Base-by-base conservation (phyloP, 768 basidiomycete genomes). In the Boletus rubroflammeus region DNA sequence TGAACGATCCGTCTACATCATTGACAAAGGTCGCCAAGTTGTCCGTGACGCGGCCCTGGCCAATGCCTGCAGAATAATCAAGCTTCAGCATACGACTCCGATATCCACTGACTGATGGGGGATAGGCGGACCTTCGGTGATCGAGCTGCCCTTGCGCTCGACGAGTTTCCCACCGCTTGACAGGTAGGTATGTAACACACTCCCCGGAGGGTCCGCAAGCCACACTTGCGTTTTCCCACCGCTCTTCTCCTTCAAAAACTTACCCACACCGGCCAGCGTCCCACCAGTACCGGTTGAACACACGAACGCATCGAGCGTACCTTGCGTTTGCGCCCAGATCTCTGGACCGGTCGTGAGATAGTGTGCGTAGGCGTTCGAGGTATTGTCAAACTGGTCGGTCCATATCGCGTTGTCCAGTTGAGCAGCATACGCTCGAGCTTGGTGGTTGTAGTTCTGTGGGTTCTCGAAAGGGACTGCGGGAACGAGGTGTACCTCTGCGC, bases 311-410 rank as follows among this genome's bases (percentile, higher is more conserved):
- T 97, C 88, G 2, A 98, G 55, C 14, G 79, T 74, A 3, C 91
- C 93, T 35, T 76, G 62, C 2, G 85, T 93, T 70, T 98, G 96
- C 49, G 83, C 82, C 93, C 93, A 97, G 49, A 99, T 95, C 73
- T 99, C 97, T 0, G 97, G 97, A 1, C 96, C 97, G 4, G 96
- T 99, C 5, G 93, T 83, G 36, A 76, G 67, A 69, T 95, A 97
- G 69, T 99, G 97, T 19, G 85, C 87, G 21, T 85, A 63, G 15
- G 95, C 84, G 67, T 99, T 99, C 19, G 96, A 93, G 25, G 78
- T 84, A 73, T 98, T 98, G 74, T 98, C 96, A 66, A 99, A 98
- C 72, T 99, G 97, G 75, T 99, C 82, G 8, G 93, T 98, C 96
- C 97, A 98, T 53, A 98, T 82, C 10, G 93, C 86, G 67, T 97